phyloP scores from a whole-genome alignment of 805 yeast genomes.

The Wickerhamiella sergipiensis region DNA sequence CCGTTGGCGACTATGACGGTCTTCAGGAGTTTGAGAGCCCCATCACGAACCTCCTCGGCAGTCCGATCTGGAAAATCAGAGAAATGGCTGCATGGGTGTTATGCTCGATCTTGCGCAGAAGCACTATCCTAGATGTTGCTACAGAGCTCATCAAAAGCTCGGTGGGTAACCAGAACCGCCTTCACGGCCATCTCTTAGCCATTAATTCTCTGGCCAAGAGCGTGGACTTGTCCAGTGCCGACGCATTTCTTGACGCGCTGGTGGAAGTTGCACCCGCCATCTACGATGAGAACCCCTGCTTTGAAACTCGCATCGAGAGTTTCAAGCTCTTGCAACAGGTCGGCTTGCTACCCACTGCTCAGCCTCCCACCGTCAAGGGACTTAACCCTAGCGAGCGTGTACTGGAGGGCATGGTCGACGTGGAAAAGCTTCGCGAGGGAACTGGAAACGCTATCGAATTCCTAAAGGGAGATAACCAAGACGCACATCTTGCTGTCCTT shows the following conservation, averaged over 20 bases:
- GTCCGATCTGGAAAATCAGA: conserved; percentile 66
- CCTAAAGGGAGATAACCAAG: conserved; percentile 1
- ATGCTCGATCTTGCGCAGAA: conserved; percentile 31
- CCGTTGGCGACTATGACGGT: conserved; percentile 41
- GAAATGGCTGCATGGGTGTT: conserved; percentile 73
- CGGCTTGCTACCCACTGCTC: background rate
- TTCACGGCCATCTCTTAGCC: conserved; percentile 6
- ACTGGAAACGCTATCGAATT: background rate
- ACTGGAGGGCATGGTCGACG: conserved; percentile 1
- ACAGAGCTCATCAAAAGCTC: conserved; percentile 15
- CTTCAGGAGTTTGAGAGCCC: conserved; percentile 38
- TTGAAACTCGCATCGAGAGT: conserved; percentile 11
- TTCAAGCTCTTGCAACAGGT: conserved; percentile 1
- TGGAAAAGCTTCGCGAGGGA: background rate
- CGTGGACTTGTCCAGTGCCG: background rate
- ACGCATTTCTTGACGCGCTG: background rate
- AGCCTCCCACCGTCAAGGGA: background rate
- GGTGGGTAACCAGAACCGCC: conserved; percentile 1
- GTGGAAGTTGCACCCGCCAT: background rate
- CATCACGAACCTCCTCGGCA: conserved; percentile 35
- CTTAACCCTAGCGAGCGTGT: conserved; percentile 7
- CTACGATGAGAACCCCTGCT: conserved; percentile 3
- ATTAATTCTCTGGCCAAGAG: conserved; percentile 1
- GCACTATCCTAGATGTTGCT: conserved; percentile 22
- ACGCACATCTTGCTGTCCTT: conserved; percentile 1